Conservation (phyloP, 2,329 filamentous ascomycete genomes). For the Fusarium tuaranense region DNA sequence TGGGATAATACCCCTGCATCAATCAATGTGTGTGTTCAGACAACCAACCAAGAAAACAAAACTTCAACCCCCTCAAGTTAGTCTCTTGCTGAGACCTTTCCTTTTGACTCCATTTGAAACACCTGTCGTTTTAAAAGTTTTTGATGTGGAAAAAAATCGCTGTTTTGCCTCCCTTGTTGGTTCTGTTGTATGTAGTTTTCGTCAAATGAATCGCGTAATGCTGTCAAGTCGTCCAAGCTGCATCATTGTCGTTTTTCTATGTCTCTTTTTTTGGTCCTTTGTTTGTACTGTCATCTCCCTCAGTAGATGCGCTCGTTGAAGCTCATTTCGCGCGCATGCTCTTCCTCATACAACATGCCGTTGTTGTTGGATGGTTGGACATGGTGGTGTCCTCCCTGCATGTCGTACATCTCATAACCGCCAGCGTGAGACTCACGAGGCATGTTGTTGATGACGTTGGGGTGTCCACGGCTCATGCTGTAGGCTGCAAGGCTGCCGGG, state of each 20-base stretch:
- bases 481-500: conserved; percentile 48
- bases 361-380: conserved; percentile 38
- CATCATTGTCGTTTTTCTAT: conserved; percentile 10
- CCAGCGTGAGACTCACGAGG: conserved; percentile 47
- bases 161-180: conserved; percentile 36
- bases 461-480: conserved; percentile 47
- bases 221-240: conserved; percentile 14
- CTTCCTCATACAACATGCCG: conserved; percentile 59
- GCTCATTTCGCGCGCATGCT: conserved; percentile 54
- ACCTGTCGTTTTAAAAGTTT: conserved; percentile 27
- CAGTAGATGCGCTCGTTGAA: conserved; percentile 60
- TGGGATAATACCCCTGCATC: conserved; percentile 32
- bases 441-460: conserved; percentile 43
- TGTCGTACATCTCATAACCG: conserved; percentile 60
- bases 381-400: conserved; percentile 52
- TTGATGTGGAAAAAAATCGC: conserved; percentile 27
- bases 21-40: conserved; percentile 33
- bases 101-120: conserved; percentile 37
- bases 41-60: conserved; percentile 36
- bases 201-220: conserved; percentile 18
- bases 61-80: conserved; percentile 15
- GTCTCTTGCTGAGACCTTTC: conserved; percentile 21
- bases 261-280: conserved; percentile 3
- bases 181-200: conserved; percentile 35
- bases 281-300: conserved; percentile 15